Evolutionary conservation across 805 yeast genomes (phyloP).

Genomic region (Starmerella sirachaensis): DNA sequence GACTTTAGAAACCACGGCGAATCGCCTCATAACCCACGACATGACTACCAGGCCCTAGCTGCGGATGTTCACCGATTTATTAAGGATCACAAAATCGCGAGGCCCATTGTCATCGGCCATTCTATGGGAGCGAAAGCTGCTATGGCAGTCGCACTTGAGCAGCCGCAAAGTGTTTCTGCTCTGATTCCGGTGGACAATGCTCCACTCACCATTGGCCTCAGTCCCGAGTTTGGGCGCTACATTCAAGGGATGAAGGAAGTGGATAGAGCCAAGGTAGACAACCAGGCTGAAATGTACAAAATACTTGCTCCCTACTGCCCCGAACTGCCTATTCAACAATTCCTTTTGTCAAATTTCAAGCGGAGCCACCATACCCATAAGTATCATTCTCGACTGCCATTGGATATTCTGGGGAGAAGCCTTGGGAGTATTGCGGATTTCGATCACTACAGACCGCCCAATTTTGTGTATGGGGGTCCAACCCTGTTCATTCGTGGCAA

Average conservation of each 20-base stretch:
- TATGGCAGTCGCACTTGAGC: slow-evolving; percentile 67
- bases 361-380: slow-evolving; percentile 29
- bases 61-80: slow-evolving; percentile 76
- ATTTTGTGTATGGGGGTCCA: slow-evolving; percentile 54
- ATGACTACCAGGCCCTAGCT: slow-evolving; percentile 71
- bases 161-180: slow-evolving; percentile 48
- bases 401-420: slow-evolving; percentile 52
- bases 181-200: slow-evolving; percentile 80
- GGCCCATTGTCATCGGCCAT: slow-evolving; percentile 32
- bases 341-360: slow-evolving; percentile 58
- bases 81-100: slow-evolving; percentile 31
- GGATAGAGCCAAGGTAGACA: slow-evolving; percentile 35
- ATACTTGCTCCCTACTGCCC: slow-evolving; percentile 52
- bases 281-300: slow-evolving; percentile 56
- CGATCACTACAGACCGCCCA: slow-evolving; percentile 47
- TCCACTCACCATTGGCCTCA: slow-evolving; percentile 55
- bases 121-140: slow-evolving; percentile 80
- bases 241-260: slow-evolving; percentile 51
- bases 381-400: slow-evolving; percentile 50
- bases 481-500: slow-evolving; percentile 71
- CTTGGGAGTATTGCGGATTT: slow-evolving; percentile 62
- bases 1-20: slow-evolving; percentile 87
- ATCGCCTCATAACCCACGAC: slow-evolving; percentile 64
- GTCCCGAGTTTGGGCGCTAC: slow-evolving; percentile 54
- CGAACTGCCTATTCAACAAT: slow-evolving; percentile 53